Percentiles rank a stretch among this genome's conserved stretches.
phyloP scores from a whole-genome alignment of 352 stramenopile genomes.

The Poterioochromonas sp. region DNA sequence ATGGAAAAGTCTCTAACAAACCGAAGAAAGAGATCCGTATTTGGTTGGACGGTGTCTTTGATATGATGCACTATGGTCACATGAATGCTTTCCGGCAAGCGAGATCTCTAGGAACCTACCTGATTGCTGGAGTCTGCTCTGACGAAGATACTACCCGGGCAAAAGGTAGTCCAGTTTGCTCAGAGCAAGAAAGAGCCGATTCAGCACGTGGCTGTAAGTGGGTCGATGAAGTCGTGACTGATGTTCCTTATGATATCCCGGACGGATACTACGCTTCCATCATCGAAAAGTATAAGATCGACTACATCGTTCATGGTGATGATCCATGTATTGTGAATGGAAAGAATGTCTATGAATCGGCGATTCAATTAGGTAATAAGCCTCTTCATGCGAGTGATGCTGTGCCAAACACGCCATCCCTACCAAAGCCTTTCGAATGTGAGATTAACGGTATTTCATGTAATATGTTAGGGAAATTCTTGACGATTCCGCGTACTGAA shows the following conservation, averaged over 20 bases:
- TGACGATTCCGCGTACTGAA: conserved; percentile 87
- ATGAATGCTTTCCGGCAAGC: conserved; percentile 98
- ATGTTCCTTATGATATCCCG: conserved; percentile 97
- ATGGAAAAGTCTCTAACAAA: too few species aligned
- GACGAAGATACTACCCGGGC: conserved; percentile 90
- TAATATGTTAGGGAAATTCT: conserved; percentile 78
- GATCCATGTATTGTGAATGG: conserved; percentile 97
- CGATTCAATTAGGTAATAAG: conserved; percentile 87
- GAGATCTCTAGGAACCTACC: conserved; percentile 83
- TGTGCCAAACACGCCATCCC: too few species aligned
- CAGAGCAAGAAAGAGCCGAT: conserved; percentile 86
- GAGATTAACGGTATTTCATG: too few species aligned
- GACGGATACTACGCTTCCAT: conserved; percentile 90
- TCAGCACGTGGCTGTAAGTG: conserved; percentile 95
- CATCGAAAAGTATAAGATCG: conserved; percentile 91
- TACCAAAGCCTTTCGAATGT: too few species aligned
- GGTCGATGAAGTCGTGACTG: conserved; percentile 90
- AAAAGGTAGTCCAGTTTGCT: conserved; percentile 88
- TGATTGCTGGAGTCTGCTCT: conserved; percentile 95
- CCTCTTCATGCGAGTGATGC: too few species aligned
- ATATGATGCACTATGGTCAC: conserved; percentile 99
- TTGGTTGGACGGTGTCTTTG: conserved; percentile 97
- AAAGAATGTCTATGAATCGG: conserved; percentile 93
- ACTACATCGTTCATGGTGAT: conserved; percentile 97
- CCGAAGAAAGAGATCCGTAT: conserved; percentile 79